Percentiles rank a stretch among this genome's conserved stretches.
Evolutionary conservation across 768 basidiomycete species (phyloP).

Genomic region (Mycena chlorophos): DNA sequence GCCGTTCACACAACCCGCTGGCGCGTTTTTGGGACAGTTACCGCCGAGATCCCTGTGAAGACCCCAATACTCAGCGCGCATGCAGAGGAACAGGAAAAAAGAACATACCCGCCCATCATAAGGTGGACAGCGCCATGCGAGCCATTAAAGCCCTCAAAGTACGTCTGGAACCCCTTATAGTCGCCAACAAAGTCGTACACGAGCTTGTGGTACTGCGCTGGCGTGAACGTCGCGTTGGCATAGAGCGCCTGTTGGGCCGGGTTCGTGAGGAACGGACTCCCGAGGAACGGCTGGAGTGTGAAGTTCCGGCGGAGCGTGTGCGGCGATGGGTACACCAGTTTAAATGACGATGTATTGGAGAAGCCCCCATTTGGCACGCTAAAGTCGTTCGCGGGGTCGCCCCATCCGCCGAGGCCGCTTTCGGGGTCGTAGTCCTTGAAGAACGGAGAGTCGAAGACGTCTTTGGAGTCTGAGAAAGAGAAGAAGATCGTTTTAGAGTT

Average conservation of each 20-base stretch:
- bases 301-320: slow-evolving; percentile 37
- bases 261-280: slow-evolving; percentile 14
- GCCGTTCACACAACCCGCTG: slow-evolving; percentile 24
- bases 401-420: slow-evolving; percentile 26
- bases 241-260: slow-evolving; percentile 18
- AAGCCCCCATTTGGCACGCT: slow-evolving; percentile 32
- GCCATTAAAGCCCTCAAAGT: slow-evolving; percentile 33
- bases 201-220: slow-evolving; percentile 25
- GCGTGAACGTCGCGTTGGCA: slow-evolving; percentile 32
- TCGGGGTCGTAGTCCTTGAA: slow-evolving; percentile 22
- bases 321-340: slow-evolving; percentile 34
- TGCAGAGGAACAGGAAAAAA: too few relatives aligned
- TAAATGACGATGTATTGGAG: slow-evolving; percentile 16
- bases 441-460: slow-evolving; percentile 20
- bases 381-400: slow-evolving; percentile 21
- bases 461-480: slow-evolving; percentile 4
- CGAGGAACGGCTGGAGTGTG: slow-evolving; percentile 32
- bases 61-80: not conserved
- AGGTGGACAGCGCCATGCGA: slow-evolving; percentile 33
- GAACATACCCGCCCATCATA: slow-evolving; percentile 30
- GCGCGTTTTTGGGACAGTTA: slow-evolving; percentile 28
- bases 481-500: not conserved
- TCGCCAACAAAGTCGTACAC: slow-evolving; percentile 32
- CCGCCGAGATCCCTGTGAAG: slow-evolving; percentile 31
- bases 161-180: slow-evolving; percentile 33